phyloP scores from a whole-genome alignment of 1,139 yeast genomes.

The Candida sp. region DNA sequence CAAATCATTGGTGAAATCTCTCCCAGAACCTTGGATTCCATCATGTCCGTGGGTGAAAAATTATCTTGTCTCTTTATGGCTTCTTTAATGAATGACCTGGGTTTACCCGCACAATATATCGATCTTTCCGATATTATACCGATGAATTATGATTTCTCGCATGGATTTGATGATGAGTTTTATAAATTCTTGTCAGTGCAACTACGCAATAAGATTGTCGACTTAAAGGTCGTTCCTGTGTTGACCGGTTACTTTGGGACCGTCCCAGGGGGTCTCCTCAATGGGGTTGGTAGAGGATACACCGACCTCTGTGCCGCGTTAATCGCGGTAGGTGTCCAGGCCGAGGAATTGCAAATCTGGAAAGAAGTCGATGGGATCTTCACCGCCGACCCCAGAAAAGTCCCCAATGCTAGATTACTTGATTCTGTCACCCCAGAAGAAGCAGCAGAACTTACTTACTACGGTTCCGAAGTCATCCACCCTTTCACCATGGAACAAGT shows the following conservation, averaged over 20 bases:
- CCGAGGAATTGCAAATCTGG: constrained; percentile 97
- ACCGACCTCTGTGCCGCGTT: constrained; percentile 97
- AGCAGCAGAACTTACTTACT: constrained; percentile 96
- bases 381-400: constrained; percentile 98
- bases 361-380: constrained; percentile 98
- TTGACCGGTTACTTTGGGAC: constrained; percentile 94
- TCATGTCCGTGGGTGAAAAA: constrained; percentile 94
- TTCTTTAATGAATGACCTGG: constrained; percentile 77
- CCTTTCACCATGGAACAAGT: constrained; percentile 99
- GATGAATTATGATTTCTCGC: constrained; percentile 48
- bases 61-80: constrained; percentile 87
- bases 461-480: constrained; percentile 97
- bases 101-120: constrained; percentile 70
- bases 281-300: constrained; percentile 95
- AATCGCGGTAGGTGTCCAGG: constrained; percentile 87
- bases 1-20: constrained; percentile 90
- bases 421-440: constrained; percentile 96
- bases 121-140: constrained; percentile 76
- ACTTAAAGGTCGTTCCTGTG: constrained; percentile 66
- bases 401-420: constrained; percentile 80
- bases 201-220: constrained; percentile 53
- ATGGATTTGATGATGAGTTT: constrained; percentile 63
- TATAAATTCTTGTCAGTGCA: constrained; percentile 60
- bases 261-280: constrained; percentile 90
- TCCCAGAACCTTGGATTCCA: constrained; percentile 81